A percentile compares a stretch with the other conserved stretches of the same genome.
These are phyloP conservation scores for Colletotrichum orchidophilum DNA, from an alignment of 2,329 filamentous ascomycete genomes.

Conservation along the genomic window DNA sequence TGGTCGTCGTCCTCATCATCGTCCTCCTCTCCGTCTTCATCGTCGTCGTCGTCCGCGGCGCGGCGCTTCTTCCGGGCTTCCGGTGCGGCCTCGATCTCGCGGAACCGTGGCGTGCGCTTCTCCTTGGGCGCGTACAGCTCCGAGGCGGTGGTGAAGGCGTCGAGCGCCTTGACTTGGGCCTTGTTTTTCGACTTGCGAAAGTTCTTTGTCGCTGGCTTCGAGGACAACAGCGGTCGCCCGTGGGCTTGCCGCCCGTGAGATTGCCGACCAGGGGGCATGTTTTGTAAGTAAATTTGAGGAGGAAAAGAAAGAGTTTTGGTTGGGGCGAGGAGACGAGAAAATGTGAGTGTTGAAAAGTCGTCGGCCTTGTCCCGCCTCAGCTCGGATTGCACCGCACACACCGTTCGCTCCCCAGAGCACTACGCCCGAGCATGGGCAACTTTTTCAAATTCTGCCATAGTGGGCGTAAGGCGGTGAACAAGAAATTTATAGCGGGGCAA, in stretches of 20 bases:
- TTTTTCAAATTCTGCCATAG: conserved; percentile 36
- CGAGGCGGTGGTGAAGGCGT: conserved; percentile 67
- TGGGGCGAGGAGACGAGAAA: background rate
- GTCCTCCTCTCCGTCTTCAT: conserved; percentile 51
- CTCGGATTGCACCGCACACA: background rate
- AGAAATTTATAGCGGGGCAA: conserved; percentile 32
- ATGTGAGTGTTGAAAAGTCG: background rate
- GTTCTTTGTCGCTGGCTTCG: conserved; percentile 44
- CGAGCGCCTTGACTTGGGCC: conserved; percentile 59
- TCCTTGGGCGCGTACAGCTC: conserved; percentile 59
- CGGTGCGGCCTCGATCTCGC: conserved; percentile 56
- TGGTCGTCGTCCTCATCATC: conserved; percentile 64
- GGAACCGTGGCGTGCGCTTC: conserved; percentile 59
- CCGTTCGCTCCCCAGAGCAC: background rate
- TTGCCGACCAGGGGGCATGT: conserved; percentile 53
- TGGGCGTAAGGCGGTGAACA: conserved; percentile 33
- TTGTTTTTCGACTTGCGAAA: conserved; percentile 58
- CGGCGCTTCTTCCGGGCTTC: conserved; percentile 40
- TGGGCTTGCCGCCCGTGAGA: conserved; percentile 63
- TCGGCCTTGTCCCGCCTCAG: background rate
- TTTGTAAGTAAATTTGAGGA: conserved; percentile 16
- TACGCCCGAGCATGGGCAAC: background rate
- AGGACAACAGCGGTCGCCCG: conserved; percentile 59
- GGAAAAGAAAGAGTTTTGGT: background rate
- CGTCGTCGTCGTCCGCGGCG: conserved; percentile 35